Evolutionary conservation across 768 basidiomycete genomes (phyloP).

Genomic region (Suillus hirtellus): DNA sequence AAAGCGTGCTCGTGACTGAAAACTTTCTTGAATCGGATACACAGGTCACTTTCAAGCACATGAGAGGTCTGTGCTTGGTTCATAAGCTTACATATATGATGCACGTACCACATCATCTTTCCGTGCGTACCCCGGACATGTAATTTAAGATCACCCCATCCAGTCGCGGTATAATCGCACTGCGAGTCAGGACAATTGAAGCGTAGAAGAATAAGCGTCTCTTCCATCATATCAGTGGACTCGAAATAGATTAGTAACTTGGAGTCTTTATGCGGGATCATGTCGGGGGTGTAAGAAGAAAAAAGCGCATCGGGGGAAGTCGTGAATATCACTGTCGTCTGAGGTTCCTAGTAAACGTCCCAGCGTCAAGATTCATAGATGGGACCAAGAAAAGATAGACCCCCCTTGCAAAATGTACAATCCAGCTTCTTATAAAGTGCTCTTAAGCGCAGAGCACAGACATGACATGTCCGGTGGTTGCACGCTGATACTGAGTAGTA

Average conservation of each 20-base stretch:
- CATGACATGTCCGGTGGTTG: constrained; percentile 94
- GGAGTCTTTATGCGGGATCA: constrained; percentile 63
- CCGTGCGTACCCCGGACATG: constrained; percentile 79
- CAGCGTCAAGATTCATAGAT: constrained; percentile 2
- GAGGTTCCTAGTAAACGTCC: constrained; percentile 55
- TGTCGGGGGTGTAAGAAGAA: constrained; percentile 54
- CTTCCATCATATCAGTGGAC: constrained; percentile 92
- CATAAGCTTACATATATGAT: not conserved
- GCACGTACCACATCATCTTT: constrained; percentile 71
- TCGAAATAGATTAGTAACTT: constrained; percentile 85
- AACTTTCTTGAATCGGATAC: constrained; percentile 87
- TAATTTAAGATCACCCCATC: constrained; percentile 88
- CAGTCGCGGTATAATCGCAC: constrained; percentile 81
- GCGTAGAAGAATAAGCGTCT: constrained; percentile 83
- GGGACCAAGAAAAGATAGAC: constrained; percentile 17
- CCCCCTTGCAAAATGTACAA: constrained; percentile 95
- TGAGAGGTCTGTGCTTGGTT: not conserved
- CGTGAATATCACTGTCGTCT: constrained; percentile 76
- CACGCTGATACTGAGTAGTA: constrained; percentile 88
- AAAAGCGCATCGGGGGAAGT: constrained; percentile 61
- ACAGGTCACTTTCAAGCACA: constrained; percentile 63
- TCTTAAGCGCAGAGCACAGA: constrained; percentile 84
- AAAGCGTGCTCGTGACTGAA: constrained; percentile 94
- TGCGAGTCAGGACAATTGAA: constrained; percentile 90
- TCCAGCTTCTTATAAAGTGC: constrained; percentile 92